Base-by-base conservation (phyloP, 331 rosid genomes). In the Rhamnella rubrinervis region DNA sequence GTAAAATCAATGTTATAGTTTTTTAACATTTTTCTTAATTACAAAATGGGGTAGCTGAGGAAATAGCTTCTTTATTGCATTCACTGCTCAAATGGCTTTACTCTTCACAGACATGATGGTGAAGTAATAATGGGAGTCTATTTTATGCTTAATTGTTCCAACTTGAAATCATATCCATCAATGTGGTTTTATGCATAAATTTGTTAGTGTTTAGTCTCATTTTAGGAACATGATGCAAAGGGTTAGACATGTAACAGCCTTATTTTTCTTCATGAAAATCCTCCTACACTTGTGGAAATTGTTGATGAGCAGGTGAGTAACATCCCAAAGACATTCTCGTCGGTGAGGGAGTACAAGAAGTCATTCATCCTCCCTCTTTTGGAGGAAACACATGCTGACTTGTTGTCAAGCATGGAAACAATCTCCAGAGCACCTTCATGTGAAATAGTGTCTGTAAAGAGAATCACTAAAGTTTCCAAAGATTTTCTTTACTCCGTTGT, bases 371-470 rank as follows among this genome's bases (percentile, higher is more conserved):
- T 73, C 61, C 55, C 83, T 63, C 71, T 84, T 39, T 55, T 82
- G 39, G 92, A 86, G 67, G 96, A 89, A 78, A 82, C 88, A 13
- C 96, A 65, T 13, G 63, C 81, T 60, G 88, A 89, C n/a, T 56
- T 89, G 58, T 65, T 16, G 13, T 76, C 86, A 15, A 60, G 75
- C 70, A 28, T 86, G 61, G n/a, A 0, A 4, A 14, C n/a, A 1
- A 61, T 86, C 39, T 63, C 81, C 2, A 68, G 17, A 41, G 76
- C 90, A 4, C 78, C 88, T 3, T 31, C 39, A 11, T 71, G 71
- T 38, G 75, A 74, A 71, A 59, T 89, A 59, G 8, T 6, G 50
- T 71, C 75, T 6, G 14, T 78, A 21, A 25, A 19, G 28, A 52
- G 7, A 35, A 44, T 44, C 3, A 18, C 70, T 0, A 41, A 5